Evolutionary conservation across 345 rosid species (phyloP).

Genomic region (Populus pruinosa): DNA sequence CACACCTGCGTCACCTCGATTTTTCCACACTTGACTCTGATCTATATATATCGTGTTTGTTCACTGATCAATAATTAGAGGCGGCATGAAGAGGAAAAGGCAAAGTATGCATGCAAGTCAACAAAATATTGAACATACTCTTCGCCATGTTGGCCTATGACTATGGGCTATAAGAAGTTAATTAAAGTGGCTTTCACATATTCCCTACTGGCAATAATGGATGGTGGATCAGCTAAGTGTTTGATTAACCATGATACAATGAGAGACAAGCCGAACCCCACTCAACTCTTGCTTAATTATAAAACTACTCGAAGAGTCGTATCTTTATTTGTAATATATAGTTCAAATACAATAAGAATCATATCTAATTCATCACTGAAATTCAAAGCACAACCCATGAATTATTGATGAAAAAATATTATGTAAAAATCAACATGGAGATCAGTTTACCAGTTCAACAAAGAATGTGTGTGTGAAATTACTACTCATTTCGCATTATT

Average conservation of each 20-base stretch:
- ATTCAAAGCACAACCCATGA: neutral
- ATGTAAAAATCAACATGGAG: neutral
- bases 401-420: too few relatives aligned
- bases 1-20: too few relatives aligned
- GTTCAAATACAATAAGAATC: neutral
- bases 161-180: conserved; percentile 2
- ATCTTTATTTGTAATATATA: neutral
- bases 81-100: too few relatives aligned
- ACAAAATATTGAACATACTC: conserved; percentile 9
- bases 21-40: too few relatives aligned
- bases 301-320: neutral
- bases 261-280: neutral
- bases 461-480: neutral
- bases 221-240: neutral
- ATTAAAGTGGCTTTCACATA: neutral
- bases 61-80: too few relatives aligned
- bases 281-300: neutral
- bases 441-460: neutral
- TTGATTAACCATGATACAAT: neutral
- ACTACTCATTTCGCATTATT: neutral
- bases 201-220: neutral
- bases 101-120: neutral
- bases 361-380: too few relatives aligned
- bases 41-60: too few relatives aligned
- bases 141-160: conserved; percentile 12